phyloP scores from a whole-genome alignment of 2,329 filamentous ascomycete species.

The Nemania sp. region DNA sequence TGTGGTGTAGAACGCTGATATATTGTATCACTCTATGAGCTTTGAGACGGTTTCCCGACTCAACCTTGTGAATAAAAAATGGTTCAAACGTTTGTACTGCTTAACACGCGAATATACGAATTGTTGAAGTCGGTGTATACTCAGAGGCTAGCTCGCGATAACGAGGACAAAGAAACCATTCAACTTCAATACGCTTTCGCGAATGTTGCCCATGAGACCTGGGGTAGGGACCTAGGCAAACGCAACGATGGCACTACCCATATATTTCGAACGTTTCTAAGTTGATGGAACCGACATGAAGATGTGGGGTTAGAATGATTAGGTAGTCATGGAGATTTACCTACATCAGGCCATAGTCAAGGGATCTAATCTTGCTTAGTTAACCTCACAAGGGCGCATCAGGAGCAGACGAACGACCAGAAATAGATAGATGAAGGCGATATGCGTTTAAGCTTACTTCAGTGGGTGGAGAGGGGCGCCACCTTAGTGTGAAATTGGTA shows the following conservation, averaged over 20 bases:
- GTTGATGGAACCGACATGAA: not conserved
- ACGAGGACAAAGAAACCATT: not conserved
- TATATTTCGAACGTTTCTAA: constrained; percentile 1
- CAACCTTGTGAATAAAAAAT: not conserved
- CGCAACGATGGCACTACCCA: not conserved
- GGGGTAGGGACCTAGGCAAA: not conserved
- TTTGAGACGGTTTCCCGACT: not conserved
- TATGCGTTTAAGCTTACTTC: constrained; percentile 38
- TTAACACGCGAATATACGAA: not conserved
- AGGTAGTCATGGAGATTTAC: not conserved
- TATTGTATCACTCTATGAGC: not conserved
- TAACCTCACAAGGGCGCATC: constrained; percentile 3
- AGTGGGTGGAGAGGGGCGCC: constrained; percentile 19
- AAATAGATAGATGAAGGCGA: constrained; percentile 27
- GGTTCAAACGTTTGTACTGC: not conserved
- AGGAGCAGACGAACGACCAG: constrained; percentile 23
- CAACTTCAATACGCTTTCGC: not conserved
- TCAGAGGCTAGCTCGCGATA: not conserved
- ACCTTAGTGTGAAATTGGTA: constrained; percentile 16
- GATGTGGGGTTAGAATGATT: constrained; percentile 5
- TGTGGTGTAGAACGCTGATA: not conserved
- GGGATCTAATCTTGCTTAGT: not conserved
- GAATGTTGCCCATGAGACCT: not conserved
- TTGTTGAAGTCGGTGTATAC: not conserved
- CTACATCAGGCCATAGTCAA: constrained; percentile 7